phyloP scores from a whole-genome alignment of 768 basidiomycete species.

The Naganishia friedmannii region DNA sequence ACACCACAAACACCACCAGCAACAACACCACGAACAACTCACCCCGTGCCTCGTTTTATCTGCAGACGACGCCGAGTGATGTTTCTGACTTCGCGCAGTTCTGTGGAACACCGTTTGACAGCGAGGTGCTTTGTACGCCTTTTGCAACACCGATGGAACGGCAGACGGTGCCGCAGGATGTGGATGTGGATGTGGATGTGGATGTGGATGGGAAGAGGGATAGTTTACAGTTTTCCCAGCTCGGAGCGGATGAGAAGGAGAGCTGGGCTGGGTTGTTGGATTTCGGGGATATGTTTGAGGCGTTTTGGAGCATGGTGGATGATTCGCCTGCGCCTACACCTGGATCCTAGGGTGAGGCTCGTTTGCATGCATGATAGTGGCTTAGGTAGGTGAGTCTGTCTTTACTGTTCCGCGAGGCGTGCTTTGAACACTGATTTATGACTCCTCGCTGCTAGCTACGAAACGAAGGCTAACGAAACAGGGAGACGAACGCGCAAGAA shows the following conservation, averaged over 20 bases:
- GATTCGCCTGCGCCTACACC: neutral
- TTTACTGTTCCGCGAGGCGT: no score
- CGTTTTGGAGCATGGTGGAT: constrained; percentile 23
- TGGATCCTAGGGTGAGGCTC: no score
- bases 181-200: neutral
- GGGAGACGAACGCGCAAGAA: no score
- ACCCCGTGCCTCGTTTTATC: neutral
- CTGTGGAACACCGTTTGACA: neutral
- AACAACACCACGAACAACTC: neutral
- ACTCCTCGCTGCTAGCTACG: no score
- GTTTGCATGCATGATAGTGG: no score
- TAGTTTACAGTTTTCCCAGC: neutral
- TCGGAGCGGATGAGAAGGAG: neutral
- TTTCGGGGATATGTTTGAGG: constrained; percentile 21
- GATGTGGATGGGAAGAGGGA: neutral
- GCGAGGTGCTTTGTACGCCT: neutral
- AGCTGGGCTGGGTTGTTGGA: constrained; percentile 13
- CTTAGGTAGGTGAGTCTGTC: no score
- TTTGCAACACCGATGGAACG: no score
- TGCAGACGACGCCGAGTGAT: constrained; percentile 16
- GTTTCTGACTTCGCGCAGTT: neutral
- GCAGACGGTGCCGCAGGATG: constrained; percentile 5
- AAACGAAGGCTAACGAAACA: no score
- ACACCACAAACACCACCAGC: no score
- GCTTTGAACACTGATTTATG: no score